Evolutionary conservation across 768 basidiomycete species (phyloP).

Genomic region (Termitomyces sp.): DNA sequence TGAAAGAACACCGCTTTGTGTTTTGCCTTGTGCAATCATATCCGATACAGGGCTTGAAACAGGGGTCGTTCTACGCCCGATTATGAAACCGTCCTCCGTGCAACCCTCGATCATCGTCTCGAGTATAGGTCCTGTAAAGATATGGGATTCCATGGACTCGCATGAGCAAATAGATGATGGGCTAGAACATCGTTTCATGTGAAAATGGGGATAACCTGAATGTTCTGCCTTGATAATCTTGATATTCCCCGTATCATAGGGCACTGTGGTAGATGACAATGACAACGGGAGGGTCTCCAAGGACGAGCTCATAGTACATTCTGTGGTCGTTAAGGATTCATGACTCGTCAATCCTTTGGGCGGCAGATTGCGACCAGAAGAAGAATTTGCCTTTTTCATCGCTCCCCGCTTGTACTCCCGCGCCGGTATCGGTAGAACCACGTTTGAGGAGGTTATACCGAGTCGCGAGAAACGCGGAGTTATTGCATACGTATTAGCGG

Average conservation of each 20-base stretch:
- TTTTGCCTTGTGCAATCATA: background rate
- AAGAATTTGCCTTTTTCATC: constrained; percentile 12
- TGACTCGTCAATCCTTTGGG: background rate
- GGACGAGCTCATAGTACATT: constrained; percentile 5
- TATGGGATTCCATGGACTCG: background rate
- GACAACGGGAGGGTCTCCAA: constrained; percentile 3
- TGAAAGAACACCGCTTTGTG: background rate
- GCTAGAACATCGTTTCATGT: background rate
- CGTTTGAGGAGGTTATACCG: constrained; percentile 24
- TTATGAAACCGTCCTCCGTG: background rate
- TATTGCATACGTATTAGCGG: constrained; percentile 26
- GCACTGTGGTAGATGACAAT: background rate
- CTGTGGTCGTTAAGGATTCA: background rate
- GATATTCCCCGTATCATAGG: background rate
- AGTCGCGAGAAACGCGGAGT: constrained; percentile 39
- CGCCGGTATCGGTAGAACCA: constrained; percentile 38
- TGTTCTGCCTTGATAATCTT: background rate
- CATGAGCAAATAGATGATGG: background rate
- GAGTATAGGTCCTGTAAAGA: background rate
- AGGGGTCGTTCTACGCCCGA: background rate
- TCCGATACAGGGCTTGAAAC: background rate
- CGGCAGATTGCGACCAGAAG: background rate
- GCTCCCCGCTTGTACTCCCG: constrained; percentile 21
- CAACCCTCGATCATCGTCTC: background rate
- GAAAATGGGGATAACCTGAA: background rate